Evolutionary conservation across 768 basidiomycete species (phyloP).

Genomic region (Hericium coralloides): DNA sequence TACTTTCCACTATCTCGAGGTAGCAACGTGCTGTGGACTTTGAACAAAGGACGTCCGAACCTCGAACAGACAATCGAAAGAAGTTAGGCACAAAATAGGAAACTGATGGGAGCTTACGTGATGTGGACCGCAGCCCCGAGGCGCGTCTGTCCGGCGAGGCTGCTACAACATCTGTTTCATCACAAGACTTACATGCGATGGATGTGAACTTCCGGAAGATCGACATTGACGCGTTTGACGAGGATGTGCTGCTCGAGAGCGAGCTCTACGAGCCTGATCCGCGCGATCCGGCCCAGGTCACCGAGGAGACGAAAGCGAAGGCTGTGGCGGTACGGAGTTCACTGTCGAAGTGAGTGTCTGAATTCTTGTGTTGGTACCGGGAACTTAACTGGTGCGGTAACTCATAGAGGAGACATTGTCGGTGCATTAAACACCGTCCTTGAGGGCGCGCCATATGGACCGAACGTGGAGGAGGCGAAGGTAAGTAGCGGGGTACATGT

Average conservation of each 20-base stretch:
- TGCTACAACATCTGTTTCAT: too few species aligned
- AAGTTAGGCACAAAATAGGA: too few species aligned
- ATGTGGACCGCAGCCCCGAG: too few species aligned
- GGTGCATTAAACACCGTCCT: slow-evolving; percentile 67
- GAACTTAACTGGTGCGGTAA: background rate
- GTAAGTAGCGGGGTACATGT: slow-evolving; percentile 30
- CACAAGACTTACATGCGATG: slow-evolving; percentile 16
- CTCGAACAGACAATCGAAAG: too few species aligned
- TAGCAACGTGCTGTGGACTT: too few species aligned
- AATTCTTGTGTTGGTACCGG: background rate
- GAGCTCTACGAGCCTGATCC: slow-evolving; percentile 87
- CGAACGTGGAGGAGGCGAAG: slow-evolving; percentile 84
- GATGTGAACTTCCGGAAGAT: slow-evolving; percentile 78
- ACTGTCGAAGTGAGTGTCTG: slow-evolving; percentile 56
- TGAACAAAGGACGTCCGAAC: too few species aligned
- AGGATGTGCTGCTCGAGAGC: slow-evolving; percentile 76
- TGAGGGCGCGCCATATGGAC: slow-evolving; percentile 82
- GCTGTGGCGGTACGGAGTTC: slow-evolving; percentile 61
- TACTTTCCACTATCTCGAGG: too few species aligned
- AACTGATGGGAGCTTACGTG: too few species aligned
- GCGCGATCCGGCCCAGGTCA: slow-evolving; percentile 60
- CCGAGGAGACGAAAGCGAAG: slow-evolving; percentile 71
- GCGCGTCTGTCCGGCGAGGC: too few species aligned
- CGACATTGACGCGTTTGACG: slow-evolving; percentile 90
- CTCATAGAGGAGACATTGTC: slow-evolving; percentile 60